Conservation (phyloP, 176 grass and related monocot species). For the Phoenix dactylifera region DNA sequence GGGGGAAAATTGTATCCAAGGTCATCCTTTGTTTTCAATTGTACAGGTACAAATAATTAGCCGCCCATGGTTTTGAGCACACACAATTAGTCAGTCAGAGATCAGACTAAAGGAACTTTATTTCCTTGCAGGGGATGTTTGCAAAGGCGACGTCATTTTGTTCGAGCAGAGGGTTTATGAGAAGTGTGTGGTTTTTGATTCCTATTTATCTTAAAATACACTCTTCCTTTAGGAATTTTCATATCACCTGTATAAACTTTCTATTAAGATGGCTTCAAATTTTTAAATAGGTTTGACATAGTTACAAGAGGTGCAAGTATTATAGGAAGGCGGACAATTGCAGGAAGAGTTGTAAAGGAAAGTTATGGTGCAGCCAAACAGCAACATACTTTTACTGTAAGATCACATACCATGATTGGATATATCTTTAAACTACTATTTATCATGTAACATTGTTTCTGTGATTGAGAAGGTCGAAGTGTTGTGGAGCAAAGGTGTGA, state of each 20-base stretch:
- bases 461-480: conserved; percentile 52
- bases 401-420: conserved; percentile 9
- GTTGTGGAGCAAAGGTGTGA: conserved; percentile 53
- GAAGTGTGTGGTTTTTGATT: conserved; percentile 20
- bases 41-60: conserved; percentile 35
- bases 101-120: conserved; percentile 9
- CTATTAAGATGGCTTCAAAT: neutral
- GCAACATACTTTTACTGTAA: conserved; percentile 75
- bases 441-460: neutral
- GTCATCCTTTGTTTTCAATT: conserved; percentile 57
- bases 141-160: conserved; percentile 43
- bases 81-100: neutral
- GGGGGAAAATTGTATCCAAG: conserved; percentile 49
- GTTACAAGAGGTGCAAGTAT: conserved; percentile 36
- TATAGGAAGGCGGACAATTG: conserved; percentile 50
- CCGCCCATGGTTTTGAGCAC: neutral
- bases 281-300: conserved; percentile 23
- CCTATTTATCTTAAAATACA: conserved; percentile 6
- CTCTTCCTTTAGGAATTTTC: neutral
- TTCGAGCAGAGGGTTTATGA: conserved; percentile 62
- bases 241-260: neutral
- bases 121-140: conserved; percentile 56
- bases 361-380: conserved; percentile 67
- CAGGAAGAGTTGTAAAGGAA: conserved; percentile 65
- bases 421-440: neutral